phyloP scores from a whole-genome alignment of 371 early-diverging fungal species.

The Circinella minor region DNA sequence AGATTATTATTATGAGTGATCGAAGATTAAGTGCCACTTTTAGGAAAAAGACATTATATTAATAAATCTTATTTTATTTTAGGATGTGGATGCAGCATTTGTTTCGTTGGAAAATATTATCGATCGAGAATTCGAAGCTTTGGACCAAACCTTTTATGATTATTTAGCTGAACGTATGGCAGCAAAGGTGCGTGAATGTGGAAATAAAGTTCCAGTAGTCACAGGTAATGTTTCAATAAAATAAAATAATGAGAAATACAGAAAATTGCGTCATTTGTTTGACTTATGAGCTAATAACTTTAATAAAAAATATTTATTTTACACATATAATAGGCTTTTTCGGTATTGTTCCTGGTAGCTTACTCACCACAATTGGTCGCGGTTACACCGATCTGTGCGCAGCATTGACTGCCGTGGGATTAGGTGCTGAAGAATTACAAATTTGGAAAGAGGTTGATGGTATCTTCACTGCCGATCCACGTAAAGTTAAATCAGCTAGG shows the following conservation, averaged over 20 bases:
- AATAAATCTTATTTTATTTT: not conserved
- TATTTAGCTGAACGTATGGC: constrained; percentile 78
- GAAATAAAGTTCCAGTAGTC: constrained; percentile 82
- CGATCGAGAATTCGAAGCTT: constrained; percentile 75
- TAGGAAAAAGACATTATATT: too few species aligned
- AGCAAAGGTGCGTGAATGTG: constrained; percentile 63
- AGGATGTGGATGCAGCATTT: constrained; percentile 85
- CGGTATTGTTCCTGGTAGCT: constrained; percentile 94
- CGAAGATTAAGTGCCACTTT: not conserved
- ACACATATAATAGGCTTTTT: constrained; percentile 72
- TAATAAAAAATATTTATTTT: not conserved
- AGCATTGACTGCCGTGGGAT: constrained; percentile 91
- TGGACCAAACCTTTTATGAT: constrained; percentile 94
- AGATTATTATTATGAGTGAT: too few species aligned
- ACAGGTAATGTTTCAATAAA: constrained; percentile 60
- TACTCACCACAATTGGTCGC: constrained; percentile 92
- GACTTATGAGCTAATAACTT: not conserved
- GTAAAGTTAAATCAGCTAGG: constrained; percentile 91
- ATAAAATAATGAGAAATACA: too few species aligned
- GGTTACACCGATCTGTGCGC: constrained; percentile 98
- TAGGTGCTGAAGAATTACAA: constrained; percentile 89
- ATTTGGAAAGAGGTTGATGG: constrained; percentile 99
- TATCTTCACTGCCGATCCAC: constrained; percentile 98
- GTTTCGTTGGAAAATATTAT: constrained; percentile 87
- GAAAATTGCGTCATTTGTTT: not conserved